Base-by-base conservation (phyloP, 2,329 filamentous ascomycete species). In the Cryphonectria radicalis region DNA sequence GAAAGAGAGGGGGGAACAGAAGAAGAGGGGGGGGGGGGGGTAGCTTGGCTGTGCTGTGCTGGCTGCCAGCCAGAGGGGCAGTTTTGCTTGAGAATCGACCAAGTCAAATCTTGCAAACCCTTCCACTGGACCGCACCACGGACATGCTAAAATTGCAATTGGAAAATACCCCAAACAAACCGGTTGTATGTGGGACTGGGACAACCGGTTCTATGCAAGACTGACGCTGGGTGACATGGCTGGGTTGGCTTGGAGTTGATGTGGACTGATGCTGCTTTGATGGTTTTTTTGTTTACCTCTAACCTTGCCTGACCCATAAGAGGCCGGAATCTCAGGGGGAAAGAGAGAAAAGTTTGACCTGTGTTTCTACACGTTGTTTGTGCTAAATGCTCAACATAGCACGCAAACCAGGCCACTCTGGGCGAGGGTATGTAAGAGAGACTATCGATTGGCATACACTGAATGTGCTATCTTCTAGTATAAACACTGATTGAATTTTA, bases 1-100 rank as follows among this genome's bases (percentile, higher is more conserved):
- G 19, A 46, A n/a, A 19, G n/a, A n/a, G 22, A 6, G 19, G 19
- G 46, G 46, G 46, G 35, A n/a, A n/a, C n/a, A n/a, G n/a, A n/a
- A n/a, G n/a, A n/a, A n/a, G 22, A 6, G 19, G 19, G 46, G 46
- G 46, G 35, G 32, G 11, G 22, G 59, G 32, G 32, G 59, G 57
- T 35, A 62, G 11, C 59, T 62, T 11, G 14, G 59, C 59, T 62
- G 59, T 62, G 59, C 59, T 14, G 25, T 60, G 57, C 57, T 62
- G 57, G 59, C 59, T 60, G 57, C 32, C 57, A 10, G 13, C 32
- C 35, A 62, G 59, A 40, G 19, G 59, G 32, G 35, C 59, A 62
- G 32, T 62, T 40, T n/a, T 14, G 59, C 59, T 62, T 62, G 35
- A 37, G 59, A n/a, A n/a, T 11, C 35, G 59, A 40, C 59, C 59